Evolutionary conservation across 371 early-diverging fungal genomes (phyloP), one percentile per base, ranked within the genome.

Genomic region (Sporodiniella umbellata): DNA sequence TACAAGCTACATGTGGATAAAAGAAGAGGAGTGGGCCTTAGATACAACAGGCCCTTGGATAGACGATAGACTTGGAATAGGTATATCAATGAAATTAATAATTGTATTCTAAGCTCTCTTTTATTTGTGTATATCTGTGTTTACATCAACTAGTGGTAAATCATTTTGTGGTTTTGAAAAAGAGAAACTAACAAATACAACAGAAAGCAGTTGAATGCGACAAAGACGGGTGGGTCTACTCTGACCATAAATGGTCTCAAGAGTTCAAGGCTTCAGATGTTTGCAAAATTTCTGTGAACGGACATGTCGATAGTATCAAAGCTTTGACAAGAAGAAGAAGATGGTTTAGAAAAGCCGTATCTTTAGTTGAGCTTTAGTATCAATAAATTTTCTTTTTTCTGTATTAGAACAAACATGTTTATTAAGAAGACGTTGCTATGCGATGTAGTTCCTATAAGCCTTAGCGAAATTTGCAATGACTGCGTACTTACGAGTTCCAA

Each of bases 11-110:
- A 51, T 43, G 7, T 77, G 77, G 77, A 52, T 37, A 33, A 33
- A 28, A 28, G 30, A 49, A 12, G 49, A 48, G 7, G 71, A 52
- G 19, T 77, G 77, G 77, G 47, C 59, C 33, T 43, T 77, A 2
- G 77, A 77, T 57, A 62, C 52, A 19, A 66, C 69, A 14, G 73
- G 73, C 1, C 71, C 77, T 2, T 77, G 77, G 77, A 59, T 59
- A 37, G 69, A 77, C 53, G 73, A 77, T 46, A 50, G 44, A 6
- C 56, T 75, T 21, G 66, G 56, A 18, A 63, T 75, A 51, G 76
- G 76, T 75, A 65, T 59, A 11, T 26, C 12, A n/a, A n/a, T n/a
- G n/a, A n/a, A n/a, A n/a, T n/a, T n/a, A n/a, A n/a, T 21, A 2
- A 28, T 33, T 15, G 31, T 31, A 31, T 31, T 10, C 7, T 12